Evolutionary conservation across 1,284 basidiomycete species (phyloP).

Genomic region (Heimioporus punctisporus): DNA sequence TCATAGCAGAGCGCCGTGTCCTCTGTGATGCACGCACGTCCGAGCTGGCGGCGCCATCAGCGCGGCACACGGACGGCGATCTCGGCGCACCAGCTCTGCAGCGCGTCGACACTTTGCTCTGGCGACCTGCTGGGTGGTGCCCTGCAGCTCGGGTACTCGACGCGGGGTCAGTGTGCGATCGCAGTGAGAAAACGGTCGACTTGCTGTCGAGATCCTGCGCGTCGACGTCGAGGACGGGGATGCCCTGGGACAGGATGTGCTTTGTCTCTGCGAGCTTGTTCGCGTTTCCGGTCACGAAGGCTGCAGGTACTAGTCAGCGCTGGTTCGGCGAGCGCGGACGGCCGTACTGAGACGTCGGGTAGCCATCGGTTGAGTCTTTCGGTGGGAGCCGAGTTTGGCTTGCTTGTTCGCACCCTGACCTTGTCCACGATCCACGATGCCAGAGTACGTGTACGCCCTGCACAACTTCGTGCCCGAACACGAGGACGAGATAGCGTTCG

Average conservation of each 20-base stretch:
- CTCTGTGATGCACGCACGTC: slow-evolving; percentile 93
- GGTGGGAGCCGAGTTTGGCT: no score
- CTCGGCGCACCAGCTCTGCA: slow-evolving; percentile 67
- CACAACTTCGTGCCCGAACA: slow-evolving; percentile 93
- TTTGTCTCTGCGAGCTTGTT: slow-evolving; percentile 94
- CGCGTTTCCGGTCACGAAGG: slow-evolving; percentile 94
- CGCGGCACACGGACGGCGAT: background rate
- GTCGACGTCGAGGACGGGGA: slow-evolving; percentile 63
- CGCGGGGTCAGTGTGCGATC: slow-evolving; percentile 4
- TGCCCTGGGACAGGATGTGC: slow-evolving; percentile 66
- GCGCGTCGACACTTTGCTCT: slow-evolving; percentile 87
- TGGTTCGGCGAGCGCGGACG: no score
- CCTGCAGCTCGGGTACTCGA: slow-evolving; percentile 93
- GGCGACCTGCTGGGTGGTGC: slow-evolving; percentile 91
- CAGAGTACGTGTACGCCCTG: slow-evolving; percentile 73
- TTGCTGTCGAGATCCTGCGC: slow-evolving; percentile 72
- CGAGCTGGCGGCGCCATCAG: slow-evolving; percentile 47
- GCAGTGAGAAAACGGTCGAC: slow-evolving; percentile 32
- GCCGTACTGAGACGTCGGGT: no score
- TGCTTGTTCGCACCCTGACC: slow-evolving; percentile 1
- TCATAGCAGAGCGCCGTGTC: slow-evolving; percentile 95
- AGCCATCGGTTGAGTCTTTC: no score
- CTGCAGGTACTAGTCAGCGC: no score
- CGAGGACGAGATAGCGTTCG: slow-evolving; percentile 92
- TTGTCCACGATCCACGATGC: slow-evolving; percentile 32